These are phyloP conservation scores for Talaromyces liani DNA, from an alignment of 495 filamentous ascomycete species.

Conservation along the genomic window DNA sequence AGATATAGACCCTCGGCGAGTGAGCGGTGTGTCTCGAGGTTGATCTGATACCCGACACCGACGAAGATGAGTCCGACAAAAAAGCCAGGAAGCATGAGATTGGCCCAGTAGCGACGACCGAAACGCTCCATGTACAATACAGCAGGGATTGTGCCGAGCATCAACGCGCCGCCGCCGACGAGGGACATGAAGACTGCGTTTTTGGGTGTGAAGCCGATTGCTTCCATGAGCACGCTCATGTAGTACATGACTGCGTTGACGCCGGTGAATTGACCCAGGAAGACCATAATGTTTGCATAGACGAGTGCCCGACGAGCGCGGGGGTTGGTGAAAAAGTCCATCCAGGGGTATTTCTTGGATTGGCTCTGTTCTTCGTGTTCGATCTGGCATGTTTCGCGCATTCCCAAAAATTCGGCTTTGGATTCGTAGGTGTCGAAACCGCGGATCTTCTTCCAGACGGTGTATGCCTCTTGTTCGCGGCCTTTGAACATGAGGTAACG, in stretches of 20 bases:
- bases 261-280: constrained; percentile 55
- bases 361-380: constrained; percentile 34
- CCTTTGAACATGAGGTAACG: constrained; percentile 52
- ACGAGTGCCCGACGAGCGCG: constrained; percentile 52
- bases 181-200: constrained; percentile 54
- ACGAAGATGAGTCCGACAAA: constrained; percentile 52
- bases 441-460: constrained; percentile 56
- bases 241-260: constrained; percentile 60
- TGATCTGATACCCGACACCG: constrained; percentile 44
- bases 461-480: constrained; percentile 39
- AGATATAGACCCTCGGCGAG: constrained; percentile 46
- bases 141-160: constrained; percentile 51
- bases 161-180: constrained; percentile 50
- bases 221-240: constrained; percentile 49
- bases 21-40: constrained; percentile 24
- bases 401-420: constrained; percentile 53
- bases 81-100: constrained; percentile 53
- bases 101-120: constrained; percentile 56
- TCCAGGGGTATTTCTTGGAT: constrained; percentile 43
- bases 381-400: constrained; percentile 45
- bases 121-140: constrained; percentile 54
- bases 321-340: constrained; percentile 55
- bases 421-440: constrained; percentile 40
- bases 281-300: constrained; percentile 56
- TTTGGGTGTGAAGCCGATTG: constrained; percentile 47